These are phyloP conservation scores for Dioszegia hungarica DNA, from an alignment of 768 basidiomycete genomes.

Conservation along the genomic window DNA sequence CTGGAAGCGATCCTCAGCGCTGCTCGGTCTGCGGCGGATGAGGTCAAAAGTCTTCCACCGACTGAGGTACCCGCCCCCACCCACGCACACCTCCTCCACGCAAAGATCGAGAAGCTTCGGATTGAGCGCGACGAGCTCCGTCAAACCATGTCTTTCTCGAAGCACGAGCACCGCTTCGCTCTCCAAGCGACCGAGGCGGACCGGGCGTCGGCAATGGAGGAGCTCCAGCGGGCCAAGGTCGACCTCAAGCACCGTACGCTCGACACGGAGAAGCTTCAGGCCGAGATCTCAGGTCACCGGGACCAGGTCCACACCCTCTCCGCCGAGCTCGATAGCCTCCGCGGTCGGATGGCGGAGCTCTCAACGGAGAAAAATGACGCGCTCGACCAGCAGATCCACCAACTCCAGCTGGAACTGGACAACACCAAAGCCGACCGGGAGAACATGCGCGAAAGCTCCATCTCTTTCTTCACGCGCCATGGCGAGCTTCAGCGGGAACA, in stretches of 20 bases:
- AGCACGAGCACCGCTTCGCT: constrained; percentile 41
- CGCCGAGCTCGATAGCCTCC: constrained; percentile 1
- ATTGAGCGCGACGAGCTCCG: constrained; percentile 44
- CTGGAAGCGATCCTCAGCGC: constrained; percentile 8
- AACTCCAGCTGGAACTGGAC: not conserved
- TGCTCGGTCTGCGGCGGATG: not conserved
- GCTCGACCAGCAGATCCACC: constrained; percentile 9
- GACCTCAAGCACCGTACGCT: constrained; percentile 13
- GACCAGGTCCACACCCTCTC: constrained; percentile 2
- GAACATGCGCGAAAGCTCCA: not conserved
- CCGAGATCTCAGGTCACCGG: not conserved
- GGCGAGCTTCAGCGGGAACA: not conserved
- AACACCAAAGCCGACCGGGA: constrained; percentile 2
- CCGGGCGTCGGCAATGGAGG: constrained; percentile 22
- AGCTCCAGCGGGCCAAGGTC: constrained; percentile 10
- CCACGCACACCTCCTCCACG: constrained; percentile 13
- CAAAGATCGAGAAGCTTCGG: constrained; percentile 42
- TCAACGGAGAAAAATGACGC: constrained; percentile 14
- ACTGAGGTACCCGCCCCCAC: constrained; percentile 2
- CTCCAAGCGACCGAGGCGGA: constrained; percentile 30
- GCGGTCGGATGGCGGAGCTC: constrained; percentile 3
- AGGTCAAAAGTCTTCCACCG: not conserved
- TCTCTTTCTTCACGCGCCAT: not conserved
- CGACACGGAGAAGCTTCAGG: not conserved
- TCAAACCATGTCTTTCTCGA: constrained; percentile 37